phyloP scores from a whole-genome alignment of 495 filamentous ascomycete species.

The Venustampulla echinocandica region DNA sequence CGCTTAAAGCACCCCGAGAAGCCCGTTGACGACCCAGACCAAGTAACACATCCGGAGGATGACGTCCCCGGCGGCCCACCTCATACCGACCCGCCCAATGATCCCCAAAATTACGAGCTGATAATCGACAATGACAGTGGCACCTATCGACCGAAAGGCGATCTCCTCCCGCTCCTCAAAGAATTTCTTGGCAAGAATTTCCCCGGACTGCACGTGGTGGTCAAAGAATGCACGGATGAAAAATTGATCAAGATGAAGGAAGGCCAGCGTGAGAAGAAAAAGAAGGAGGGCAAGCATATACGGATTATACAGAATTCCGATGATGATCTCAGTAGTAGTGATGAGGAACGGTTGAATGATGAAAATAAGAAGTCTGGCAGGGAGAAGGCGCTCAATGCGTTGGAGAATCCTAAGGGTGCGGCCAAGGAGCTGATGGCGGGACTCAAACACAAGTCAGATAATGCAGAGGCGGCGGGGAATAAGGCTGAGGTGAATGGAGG shows the following conservation, averaged over 20 bases:
- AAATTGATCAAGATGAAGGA: constrained; percentile 35
- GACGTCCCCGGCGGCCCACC: constrained; percentile 21
- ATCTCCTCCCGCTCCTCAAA: constrained; percentile 59
- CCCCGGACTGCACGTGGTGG: constrained; percentile 60
- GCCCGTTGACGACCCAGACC: constrained; percentile 31
- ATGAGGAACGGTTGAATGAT: constrained; percentile 59
- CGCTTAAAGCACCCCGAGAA: constrained; percentile 29
- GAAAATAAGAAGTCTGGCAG: constrained; percentile 30
- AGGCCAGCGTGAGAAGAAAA: constrained; percentile 42
- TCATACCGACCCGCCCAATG: constrained; percentile 28
- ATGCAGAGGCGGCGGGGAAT: constrained; percentile 19
- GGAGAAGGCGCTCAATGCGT: constrained; percentile 35
- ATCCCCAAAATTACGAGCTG: constrained; percentile 60
- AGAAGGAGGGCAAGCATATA: constrained; percentile 49
- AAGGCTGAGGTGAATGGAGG: constrained; percentile 6
- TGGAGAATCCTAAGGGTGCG: constrained; percentile 16
- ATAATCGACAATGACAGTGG: constrained; percentile 93
- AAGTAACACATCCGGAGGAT: constrained; percentile 18
- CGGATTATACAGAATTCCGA: constrained; percentile 53
- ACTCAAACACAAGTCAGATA: constrained; percentile 9
- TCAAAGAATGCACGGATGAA: constrained; percentile 43
- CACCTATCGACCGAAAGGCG: constrained; percentile 79
- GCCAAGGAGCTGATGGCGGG: constrained; percentile 15
- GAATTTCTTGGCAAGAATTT: constrained; percentile 61
- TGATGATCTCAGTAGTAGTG: constrained; percentile 58